Base-by-base conservation (phyloP, 73 alveolate species). In the Stentor coeruleus region DNA sequence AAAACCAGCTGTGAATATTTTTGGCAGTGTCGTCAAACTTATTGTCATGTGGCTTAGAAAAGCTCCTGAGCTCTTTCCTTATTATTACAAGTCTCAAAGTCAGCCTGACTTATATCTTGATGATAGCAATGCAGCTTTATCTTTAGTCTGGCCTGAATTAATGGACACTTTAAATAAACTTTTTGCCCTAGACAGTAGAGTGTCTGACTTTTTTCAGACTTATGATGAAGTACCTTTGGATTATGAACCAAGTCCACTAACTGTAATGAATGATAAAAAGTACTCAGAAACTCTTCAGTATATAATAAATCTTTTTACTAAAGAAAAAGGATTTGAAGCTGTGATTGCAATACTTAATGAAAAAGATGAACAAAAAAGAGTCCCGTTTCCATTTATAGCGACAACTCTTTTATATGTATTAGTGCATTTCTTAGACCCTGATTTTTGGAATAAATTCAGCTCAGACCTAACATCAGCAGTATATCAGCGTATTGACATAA, bases 61-160 rank as follows among this genome's bases (percentile, higher is more conserved):
- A 74, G 59, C 88, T 38, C 95, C 92, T 3, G 58, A 41, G n/a
- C 81, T 82, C n/a, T 82, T 86, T 40, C 85, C 79, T 38, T 84
- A 76, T 76, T 72, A 84, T 39, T 59, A 41, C n/a, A 81, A 89
- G 42, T 76, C 75, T 15, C 75, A 49, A 59, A 86, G 75, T 37
- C 81, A 86, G 59, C 79, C 95, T 60, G 92, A 89, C 77, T 84
- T 89, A 49, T 89, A 39, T 76, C 92, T 89, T 74, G 82, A 81
- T 30, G 95, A 89, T 49, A 88, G 83, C 66, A 89, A 86, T 38
- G 59, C 86, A 0, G 95, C 95, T n/a, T 40, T 82, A 31, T 82
- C 90, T 2, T 30, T 14, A 15, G 81, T 83, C 41, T 81, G 81
- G 76, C 77, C 55, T 58, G 95, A 89, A 59, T 57, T 89, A 30